Percentiles rank a stretch among this genome's conserved stretches.
These are phyloP conservation scores for Hyaloscypha finlandica DNA, from an alignment of 495 filamentous ascomycete genomes.

Conservation along the genomic window DNA sequence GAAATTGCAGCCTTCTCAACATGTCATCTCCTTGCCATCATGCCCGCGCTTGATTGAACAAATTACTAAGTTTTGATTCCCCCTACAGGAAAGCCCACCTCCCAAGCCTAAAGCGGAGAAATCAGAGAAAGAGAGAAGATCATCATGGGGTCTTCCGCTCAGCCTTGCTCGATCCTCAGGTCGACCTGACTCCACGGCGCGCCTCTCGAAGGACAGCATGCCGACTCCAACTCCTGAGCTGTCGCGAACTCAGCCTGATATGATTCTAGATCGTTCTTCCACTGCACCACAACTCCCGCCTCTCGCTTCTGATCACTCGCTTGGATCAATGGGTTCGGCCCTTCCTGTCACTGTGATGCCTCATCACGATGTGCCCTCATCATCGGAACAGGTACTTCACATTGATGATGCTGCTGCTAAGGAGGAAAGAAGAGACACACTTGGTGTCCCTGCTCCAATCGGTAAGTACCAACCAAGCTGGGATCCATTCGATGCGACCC, in stretches of 20 bases:
- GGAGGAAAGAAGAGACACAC: slow-evolving; percentile 3
- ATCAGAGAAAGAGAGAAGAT: slow-evolving; percentile 28
- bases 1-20: slow-evolving; percentile 29
- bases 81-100: slow-evolving; percentile 26
- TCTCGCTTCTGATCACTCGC: neutral
- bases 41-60: slow-evolving; percentile 19
- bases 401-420: neutral
- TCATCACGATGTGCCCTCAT: neutral
- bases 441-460: slow-evolving; percentile 28
- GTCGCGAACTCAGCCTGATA: neutral
- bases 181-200: slow-evolving; percentile 18
- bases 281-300: neutral
- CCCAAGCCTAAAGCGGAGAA: slow-evolving; percentile 23
- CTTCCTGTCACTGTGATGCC: neutral
- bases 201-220: slow-evolving; percentile 16
- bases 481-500: slow-evolving; percentile 32
- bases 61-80: slow-evolving; percentile 30
- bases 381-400: neutral
- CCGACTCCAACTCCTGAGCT: slow-evolving; percentile 4
- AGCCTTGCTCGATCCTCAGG: slow-evolving; percentile 23
- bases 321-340: slow-evolving; percentile 16
- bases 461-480: slow-evolving; percentile 32
- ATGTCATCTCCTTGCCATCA: slow-evolving; percentile 26
- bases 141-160: slow-evolving; percentile 37
- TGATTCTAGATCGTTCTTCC: neutral